Conservation (phyloP, 345 rosid genomes). For the Hirschfeldia incana region DNA sequence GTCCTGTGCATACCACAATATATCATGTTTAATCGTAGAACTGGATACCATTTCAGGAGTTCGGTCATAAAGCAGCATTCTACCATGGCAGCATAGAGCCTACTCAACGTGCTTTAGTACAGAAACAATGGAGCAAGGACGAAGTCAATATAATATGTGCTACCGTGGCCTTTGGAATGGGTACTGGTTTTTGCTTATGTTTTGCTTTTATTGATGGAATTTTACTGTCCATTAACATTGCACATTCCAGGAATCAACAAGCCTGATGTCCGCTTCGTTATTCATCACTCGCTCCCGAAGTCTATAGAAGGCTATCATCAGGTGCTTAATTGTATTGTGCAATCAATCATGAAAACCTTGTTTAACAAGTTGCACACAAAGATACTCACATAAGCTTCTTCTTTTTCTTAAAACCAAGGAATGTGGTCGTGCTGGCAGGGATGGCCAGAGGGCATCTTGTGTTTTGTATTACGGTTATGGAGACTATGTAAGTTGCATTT, state of each 20-base stretch:
- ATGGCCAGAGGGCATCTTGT: slow-evolving; percentile 90
- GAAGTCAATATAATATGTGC: slow-evolving; percentile 97
- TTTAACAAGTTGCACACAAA: not conserved
- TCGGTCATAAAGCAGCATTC: slow-evolving; percentile 93
- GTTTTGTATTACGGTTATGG: slow-evolving; percentile 87
- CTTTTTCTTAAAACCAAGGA: slow-evolving; percentile 51
- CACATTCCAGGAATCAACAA: slow-evolving; percentile 84
- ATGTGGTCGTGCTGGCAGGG: slow-evolving; percentile 99
- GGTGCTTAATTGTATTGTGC: slow-evolving; percentile 44
- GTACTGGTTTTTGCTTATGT: slow-evolving; percentile 46
- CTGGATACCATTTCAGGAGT: slow-evolving; percentile 53
- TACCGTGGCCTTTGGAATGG: slow-evolving; percentile 99
- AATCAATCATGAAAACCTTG: not conserved
- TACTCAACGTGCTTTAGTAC: slow-evolving; percentile 67
- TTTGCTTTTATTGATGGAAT: slow-evolving; percentile 22
- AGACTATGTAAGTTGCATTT: slow-evolving; percentile 74
- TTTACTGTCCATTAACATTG: slow-evolving; percentile 22
- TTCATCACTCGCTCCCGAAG: slow-evolving; percentile 98
- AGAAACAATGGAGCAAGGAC: slow-evolving; percentile 99
- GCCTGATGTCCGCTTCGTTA: slow-evolving; percentile 98
- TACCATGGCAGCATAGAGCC: slow-evolving; percentile 97
- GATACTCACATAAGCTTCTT: slow-evolving; percentile 19
- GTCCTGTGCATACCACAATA: slow-evolving; percentile 8
- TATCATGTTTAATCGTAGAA: slow-evolving; percentile 5
- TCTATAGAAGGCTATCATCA: slow-evolving; percentile 99